Conservation (phyloP, 805 yeast species). For the Saturnispora diversa region DNA sequence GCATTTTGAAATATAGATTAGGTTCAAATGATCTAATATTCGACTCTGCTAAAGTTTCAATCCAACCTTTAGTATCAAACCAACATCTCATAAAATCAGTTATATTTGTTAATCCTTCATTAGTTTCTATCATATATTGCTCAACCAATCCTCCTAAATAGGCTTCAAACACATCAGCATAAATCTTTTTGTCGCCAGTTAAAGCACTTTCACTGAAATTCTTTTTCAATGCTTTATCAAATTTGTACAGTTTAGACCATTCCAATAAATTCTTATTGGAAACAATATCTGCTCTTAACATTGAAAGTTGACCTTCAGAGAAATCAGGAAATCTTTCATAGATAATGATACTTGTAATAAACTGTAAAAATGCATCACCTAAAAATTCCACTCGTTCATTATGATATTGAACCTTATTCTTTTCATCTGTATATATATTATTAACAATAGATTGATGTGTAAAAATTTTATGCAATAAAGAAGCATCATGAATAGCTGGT, state of each 20-base stretch:
- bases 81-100: slow-evolving; percentile 32
- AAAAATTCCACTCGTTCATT: slow-evolving; percentile 85
- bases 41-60: slow-evolving; percentile 40
- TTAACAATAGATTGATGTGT: slow-evolving; percentile 72
- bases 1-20: slow-evolving; percentile 12
- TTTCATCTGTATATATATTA: slow-evolving; percentile 43
- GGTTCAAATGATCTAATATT: slow-evolving; percentile 14
- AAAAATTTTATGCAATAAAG: slow-evolving; percentile 60
- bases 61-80: slow-evolving; percentile 47
- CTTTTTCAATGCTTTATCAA: slow-evolving; percentile 48
- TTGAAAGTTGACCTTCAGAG: slow-evolving; percentile 74
- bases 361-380: slow-evolving; percentile 81
- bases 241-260: slow-evolving; percentile 61
- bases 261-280: slow-evolving; percentile 63
- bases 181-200: slow-evolving; percentile 56
- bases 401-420: slow-evolving; percentile 52
- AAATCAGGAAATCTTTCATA: slow-evolving; percentile 60
- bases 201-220: slow-evolving; percentile 32
- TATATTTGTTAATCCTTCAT: slow-evolving; percentile 40
- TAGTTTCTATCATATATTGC: slow-evolving; percentile 32
- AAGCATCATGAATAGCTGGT: slow-evolving; percentile 55
- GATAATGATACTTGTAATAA: slow-evolving; percentile 58
- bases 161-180: slow-evolving; percentile 91
- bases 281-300: slow-evolving; percentile 60
- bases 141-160: slow-evolving; percentile 77